phyloP scores from a whole-genome alignment of 1,139 yeast species.

The Sugiyamaella xylanicola region DNA sequence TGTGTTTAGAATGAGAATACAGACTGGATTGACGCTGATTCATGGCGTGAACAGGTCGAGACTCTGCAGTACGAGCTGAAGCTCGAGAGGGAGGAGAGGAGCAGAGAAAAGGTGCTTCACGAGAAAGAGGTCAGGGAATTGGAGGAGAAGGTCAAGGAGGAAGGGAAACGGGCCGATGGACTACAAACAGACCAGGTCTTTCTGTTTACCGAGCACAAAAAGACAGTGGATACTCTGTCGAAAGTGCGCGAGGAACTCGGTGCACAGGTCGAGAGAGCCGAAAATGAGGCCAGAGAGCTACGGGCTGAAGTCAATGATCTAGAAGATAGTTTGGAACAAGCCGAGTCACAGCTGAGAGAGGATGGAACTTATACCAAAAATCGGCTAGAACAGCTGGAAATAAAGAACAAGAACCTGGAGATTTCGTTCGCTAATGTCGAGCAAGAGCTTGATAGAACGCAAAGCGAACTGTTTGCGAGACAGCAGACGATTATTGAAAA shows the following conservation, averaged over 20 bases:
- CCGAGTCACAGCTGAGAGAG: constrained; percentile 25
- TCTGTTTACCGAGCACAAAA: constrained; percentile 47
- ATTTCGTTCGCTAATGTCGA: constrained; percentile 25
- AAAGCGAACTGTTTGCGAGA: constrained; percentile 28
- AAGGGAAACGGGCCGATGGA: constrained; percentile 41
- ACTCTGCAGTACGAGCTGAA: constrained; percentile 43
- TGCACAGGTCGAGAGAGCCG: constrained; percentile 32
- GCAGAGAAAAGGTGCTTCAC: constrained; percentile 39
- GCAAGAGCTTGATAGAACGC: constrained; percentile 25
- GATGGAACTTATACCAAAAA: constrained; percentile 16
- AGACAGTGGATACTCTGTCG: constrained; percentile 40
- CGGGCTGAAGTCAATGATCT: constrained; percentile 22
- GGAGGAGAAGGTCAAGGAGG: constrained; percentile 38
- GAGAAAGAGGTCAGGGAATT: constrained; percentile 42
- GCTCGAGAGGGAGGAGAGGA: constrained; percentile 39
- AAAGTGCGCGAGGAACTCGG: constrained; percentile 38
- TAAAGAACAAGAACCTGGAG: constrained; percentile 26
- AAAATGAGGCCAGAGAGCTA: constrained; percentile 27
- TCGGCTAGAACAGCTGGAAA: constrained; percentile 25
- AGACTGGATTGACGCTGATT: constrained; percentile 13
- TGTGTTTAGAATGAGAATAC: neutral
- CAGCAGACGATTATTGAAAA: constrained; percentile 45
- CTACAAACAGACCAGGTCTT: constrained; percentile 46
- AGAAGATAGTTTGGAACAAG: constrained; percentile 26
- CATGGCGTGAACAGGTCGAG: constrained; percentile 28